Base-by-base conservation (phyloP, 495 filamentous ascomycete species). In the Friedmanniomyces simplex region DNA sequence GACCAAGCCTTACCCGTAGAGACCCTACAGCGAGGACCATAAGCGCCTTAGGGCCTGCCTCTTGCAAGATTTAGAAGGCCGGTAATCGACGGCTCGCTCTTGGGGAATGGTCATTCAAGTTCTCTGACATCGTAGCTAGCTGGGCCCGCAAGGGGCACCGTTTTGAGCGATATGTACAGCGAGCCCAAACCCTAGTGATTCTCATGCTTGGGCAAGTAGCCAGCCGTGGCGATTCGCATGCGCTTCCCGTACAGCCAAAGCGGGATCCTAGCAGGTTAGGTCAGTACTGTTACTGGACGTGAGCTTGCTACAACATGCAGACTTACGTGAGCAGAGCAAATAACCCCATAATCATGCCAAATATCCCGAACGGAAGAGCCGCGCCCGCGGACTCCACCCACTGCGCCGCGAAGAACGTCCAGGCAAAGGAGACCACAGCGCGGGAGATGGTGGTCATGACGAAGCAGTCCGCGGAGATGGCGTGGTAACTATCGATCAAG, bases 261-360 rank as follows among this genome's bases (percentile, higher is more conserved):
- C 2, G 56, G 56, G 13, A 58, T 25, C 1, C 51, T 54, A 28
- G 16, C 20, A 43, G 4, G 3, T 21, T 14, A 10, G 16, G 25
- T 49, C 20, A 49, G 46, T 21, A 24, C 46, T 3, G 20, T 8
- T 10, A 32, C 4, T 32, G 4, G 4, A 32, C 22, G 8, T 21
- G 20, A 30, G 12, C 21, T 4, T 8, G 16, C 25, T 14, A 4
- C 21, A 7, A 34, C 8, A 5, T 20, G 3, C 2, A 41, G 22
- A 54, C 51, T 54, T 43, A 54, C 51, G 28, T 51, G 20, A 58
- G 36, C 13, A 58, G 18, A 16, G 46, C 55, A 55, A 69, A 69
- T 10, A 69, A 22, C n/a, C 60, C 65, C 60, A 67, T 65, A 6
- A 69, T 49, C 65, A 69, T 67, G 25, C 65, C 65, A 56, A 67